These are phyloP conservation scores for Blastomyces gilchristii DNA, from an alignment of 2,329 filamentous ascomycete genomes.

Conservation along the genomic window DNA sequence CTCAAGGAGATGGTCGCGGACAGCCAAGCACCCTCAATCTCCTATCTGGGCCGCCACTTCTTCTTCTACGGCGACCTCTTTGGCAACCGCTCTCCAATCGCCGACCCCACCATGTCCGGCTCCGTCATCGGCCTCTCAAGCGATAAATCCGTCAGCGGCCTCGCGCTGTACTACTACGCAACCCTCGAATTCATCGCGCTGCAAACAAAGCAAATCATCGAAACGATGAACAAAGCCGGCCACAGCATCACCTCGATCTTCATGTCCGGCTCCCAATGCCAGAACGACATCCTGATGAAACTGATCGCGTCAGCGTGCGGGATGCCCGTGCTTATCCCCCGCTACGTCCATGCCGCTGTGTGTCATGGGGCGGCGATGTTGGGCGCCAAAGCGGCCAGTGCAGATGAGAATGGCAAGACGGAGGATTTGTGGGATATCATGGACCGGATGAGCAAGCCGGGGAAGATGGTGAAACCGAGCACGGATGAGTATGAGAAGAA, in stretches of 20 bases:
- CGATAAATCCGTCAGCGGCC: constrained; percentile 75
- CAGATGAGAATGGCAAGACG: constrained; percentile 62
- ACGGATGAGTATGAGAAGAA: constrained; percentile 63
- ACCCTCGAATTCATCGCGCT: constrained; percentile 98
- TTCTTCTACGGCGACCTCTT: constrained; percentile 99
- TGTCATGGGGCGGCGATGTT: constrained; percentile 98
- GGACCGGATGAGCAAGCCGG: constrained; percentile 93
- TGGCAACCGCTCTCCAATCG: constrained; percentile 89
- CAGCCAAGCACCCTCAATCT: constrained; percentile 60
- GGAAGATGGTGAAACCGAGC: constrained; percentile 68
- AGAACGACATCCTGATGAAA: constrained; percentile 85
- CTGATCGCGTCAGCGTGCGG: constrained; percentile 82
- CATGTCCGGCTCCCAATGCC: constrained; percentile 97
- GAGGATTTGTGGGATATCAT: constrained; percentile 94
- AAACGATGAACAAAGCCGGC: constrained; percentile 82
- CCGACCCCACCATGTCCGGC: constrained; percentile 87
- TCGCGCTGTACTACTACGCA: constrained; percentile 86
- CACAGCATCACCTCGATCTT: constrained; percentile 88
- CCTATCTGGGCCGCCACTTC: constrained; percentile 81
- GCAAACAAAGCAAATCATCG: constrained; percentile 90
- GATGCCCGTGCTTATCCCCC: constrained; percentile 87
- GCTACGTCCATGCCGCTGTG: constrained; percentile 89
- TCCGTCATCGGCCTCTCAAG: constrained; percentile 76
- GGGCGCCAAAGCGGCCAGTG: constrained; percentile 89
- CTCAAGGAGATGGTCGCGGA: constrained; percentile 65